These are phyloP conservation scores for Verticillium tricorpus DNA, from an alignment of 2,329 filamentous ascomycete species.

Conservation along the genomic window DNA sequence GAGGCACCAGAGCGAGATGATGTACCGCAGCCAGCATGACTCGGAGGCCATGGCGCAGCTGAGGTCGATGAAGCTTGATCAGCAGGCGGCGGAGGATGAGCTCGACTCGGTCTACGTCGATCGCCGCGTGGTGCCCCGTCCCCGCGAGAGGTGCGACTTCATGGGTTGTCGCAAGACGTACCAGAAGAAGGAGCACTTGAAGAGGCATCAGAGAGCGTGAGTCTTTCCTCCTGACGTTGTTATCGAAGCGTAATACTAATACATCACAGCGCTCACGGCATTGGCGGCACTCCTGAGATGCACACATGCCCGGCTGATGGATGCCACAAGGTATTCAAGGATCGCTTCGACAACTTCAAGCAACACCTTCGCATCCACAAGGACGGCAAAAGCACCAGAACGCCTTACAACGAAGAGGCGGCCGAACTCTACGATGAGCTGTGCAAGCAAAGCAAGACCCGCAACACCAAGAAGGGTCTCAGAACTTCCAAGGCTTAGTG, in stretches of 20 bases:
- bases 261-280: slow-evolving; percentile 2
- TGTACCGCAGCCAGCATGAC: slow-evolving; percentile 12
- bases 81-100: slow-evolving; percentile 11
- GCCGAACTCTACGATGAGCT: slow-evolving; percentile 13
- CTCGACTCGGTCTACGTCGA: slow-evolving; percentile 8
- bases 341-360: slow-evolving; percentile 17
- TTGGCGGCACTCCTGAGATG: slow-evolving; percentile 12
- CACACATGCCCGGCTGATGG: slow-evolving; percentile 13
- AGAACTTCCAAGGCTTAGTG: not conserved
- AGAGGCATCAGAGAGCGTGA: slow-evolving; percentile 49
- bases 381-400: slow-evolving; percentile 14
- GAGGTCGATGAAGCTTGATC: slow-evolving; percentile 11
- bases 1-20: slow-evolving; percentile 26
- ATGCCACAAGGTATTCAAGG: slow-evolving; percentile 12
- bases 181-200: slow-evolving; percentile 50
- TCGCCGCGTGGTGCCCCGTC: slow-evolving; percentile 14
- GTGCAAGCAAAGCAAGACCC: slow-evolving; percentile 15
- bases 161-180: slow-evolving; percentile 44
- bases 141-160: slow-evolving; percentile 32
- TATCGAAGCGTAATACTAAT: slow-evolving; percentile 20
- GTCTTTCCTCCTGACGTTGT: slow-evolving; percentile 16
- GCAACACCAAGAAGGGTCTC: slow-evolving; percentile 5
- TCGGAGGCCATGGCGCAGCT: slow-evolving; percentile 13
- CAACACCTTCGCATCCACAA: slow-evolving; percentile 16
- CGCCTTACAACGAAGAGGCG: slow-evolving; percentile 13